Evolutionary conservation across 1,284 basidiomycete species (phyloP).

Genomic region (Ustilago esculenta): DNA sequence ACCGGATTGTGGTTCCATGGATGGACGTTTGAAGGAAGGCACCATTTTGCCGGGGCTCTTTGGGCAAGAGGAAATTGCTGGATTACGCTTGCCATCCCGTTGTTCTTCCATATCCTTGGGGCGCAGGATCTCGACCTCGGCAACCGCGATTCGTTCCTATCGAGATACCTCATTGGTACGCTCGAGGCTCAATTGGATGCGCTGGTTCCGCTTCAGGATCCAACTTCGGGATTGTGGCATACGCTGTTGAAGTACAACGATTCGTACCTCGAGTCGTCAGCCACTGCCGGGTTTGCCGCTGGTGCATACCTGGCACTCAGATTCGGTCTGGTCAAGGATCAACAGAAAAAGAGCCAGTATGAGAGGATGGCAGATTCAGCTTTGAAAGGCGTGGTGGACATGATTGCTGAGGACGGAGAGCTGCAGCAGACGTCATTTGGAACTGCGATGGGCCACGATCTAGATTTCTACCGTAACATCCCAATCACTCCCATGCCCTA

Average conservation of each 20-base stretch:
- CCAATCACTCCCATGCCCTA: constrained; percentile 78
- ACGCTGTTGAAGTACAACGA: constrained; percentile 73
- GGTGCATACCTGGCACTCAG: constrained; percentile 74
- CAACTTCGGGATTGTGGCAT: constrained; percentile 73
- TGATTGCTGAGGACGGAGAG: constrained; percentile 73
- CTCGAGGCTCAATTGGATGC: constrained; percentile 73
- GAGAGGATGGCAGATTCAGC: constrained; percentile 70
- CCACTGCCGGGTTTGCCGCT: constrained; percentile 75
- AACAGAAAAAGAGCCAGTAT: constrained; percentile 69
- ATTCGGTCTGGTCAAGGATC: constrained; percentile 69
- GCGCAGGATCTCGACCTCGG: constrained; percentile 7
- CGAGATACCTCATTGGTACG: constrained; percentile 70
- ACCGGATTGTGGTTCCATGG: constrained; percentile 73
- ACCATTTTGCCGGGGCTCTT: constrained; percentile 72
- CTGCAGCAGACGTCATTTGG: constrained; percentile 69
- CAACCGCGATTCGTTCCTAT: constrained; percentile 12
- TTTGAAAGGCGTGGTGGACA: constrained; percentile 72
- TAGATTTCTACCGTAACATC: constrained; percentile 72
- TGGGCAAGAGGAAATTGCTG: constrained; percentile 78
- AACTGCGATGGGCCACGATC: constrained; percentile 73
- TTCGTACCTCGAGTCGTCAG: constrained; percentile 74
- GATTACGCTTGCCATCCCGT: constrained; percentile 74
- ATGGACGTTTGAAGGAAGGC: constrained; percentile 72
- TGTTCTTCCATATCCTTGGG: constrained; percentile 72
- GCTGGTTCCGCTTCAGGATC: constrained; percentile 71